Evolutionary conservation across 2,329 filamentous ascomycete species (phyloP).

Genomic region (Alternaria burnsii): DNA sequence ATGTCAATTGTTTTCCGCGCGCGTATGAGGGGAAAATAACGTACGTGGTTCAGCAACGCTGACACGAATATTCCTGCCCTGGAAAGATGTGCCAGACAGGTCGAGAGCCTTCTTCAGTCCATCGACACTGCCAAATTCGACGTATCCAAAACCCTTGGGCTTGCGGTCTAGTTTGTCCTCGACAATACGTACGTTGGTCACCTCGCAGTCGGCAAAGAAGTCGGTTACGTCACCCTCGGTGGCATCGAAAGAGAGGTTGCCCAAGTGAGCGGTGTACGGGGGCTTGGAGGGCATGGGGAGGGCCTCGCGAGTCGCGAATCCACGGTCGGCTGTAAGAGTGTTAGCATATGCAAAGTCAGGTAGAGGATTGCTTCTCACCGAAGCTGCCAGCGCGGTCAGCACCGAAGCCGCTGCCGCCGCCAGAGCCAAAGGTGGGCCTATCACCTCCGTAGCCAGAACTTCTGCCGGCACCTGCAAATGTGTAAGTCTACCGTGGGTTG

Average conservation of each 20-base stretch:
- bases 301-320: constrained; percentile 68
- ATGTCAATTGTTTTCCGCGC: constrained; percentile 24
- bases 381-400: constrained; percentile 50
- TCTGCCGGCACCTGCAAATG: constrained; percentile 48
- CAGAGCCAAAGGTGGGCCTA: constrained; percentile 57
- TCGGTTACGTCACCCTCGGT: constrained; percentile 82
- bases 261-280: constrained; percentile 93
- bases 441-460: constrained; percentile 58
- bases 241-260: constrained; percentile 95
- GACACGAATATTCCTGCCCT: constrained; percentile 88
- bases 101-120: constrained; percentile 90
- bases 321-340: constrained; percentile 37
- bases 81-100: constrained; percentile 81
- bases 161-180: constrained; percentile 94
- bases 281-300: constrained; percentile 90
- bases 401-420: constrained; percentile 50
- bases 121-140: constrained; percentile 88
- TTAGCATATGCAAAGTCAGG: constrained; percentile 20
- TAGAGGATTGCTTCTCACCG: constrained; percentile 36
- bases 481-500: constrained; percentile 28
- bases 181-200: constrained; percentile 92
- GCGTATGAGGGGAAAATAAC: constrained; percentile 49
- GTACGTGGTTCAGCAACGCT: constrained; percentile 98
- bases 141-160: constrained; percentile 98
- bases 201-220: constrained; percentile 84